phyloP scores from a whole-genome alignment of 495 filamentous ascomycete genomes.

The Aspergillus leporis region DNA sequence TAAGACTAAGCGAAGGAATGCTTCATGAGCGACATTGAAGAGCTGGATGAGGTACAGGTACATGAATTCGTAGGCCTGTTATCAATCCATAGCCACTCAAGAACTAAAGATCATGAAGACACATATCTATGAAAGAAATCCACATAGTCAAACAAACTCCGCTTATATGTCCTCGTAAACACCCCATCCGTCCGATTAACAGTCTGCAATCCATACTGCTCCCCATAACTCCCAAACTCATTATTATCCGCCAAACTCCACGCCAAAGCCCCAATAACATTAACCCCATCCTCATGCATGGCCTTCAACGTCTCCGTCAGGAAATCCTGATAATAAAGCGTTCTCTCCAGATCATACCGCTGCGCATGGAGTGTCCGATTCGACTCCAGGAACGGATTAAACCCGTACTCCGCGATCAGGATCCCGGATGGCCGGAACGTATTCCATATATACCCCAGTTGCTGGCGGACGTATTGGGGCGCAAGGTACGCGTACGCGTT shows the following conservation, averaged over 20 bases:
- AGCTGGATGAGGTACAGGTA: too few relatives aligned
- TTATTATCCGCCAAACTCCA: slow-evolving; percentile 49
- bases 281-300: slow-evolving; percentile 45
- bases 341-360: slow-evolving; percentile 40
- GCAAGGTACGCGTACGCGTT: slow-evolving; percentile 43
- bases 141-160: slow-evolving; percentile 50
- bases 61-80: too few relatives aligned
- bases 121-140: slow-evolving; percentile 28
- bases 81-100: too few relatives aligned
- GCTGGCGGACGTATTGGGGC: slow-evolving; percentile 42
- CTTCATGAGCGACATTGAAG: too few relatives aligned
- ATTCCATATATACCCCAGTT: slow-evolving; percentile 45
- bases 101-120: too few relatives aligned
- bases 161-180: slow-evolving; percentile 43
- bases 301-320: slow-evolving; percentile 45
- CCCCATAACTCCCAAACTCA: slow-evolving; percentile 44
- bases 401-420: slow-evolving; percentile 43
- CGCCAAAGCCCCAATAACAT: slow-evolving; percentile 46
- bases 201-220: slow-evolving; percentile 44
- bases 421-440: slow-evolving; percentile 38
- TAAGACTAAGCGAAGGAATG: too few relatives aligned
- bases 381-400: slow-evolving; percentile 35
- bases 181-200: slow-evolving; percentile 39
- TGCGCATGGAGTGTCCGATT: slow-evolving; percentile 33
- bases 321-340: slow-evolving; percentile 42